phyloP scores from a whole-genome alignment of 202 grass and related monocot species.

The Carex sylvatica region DNA sequence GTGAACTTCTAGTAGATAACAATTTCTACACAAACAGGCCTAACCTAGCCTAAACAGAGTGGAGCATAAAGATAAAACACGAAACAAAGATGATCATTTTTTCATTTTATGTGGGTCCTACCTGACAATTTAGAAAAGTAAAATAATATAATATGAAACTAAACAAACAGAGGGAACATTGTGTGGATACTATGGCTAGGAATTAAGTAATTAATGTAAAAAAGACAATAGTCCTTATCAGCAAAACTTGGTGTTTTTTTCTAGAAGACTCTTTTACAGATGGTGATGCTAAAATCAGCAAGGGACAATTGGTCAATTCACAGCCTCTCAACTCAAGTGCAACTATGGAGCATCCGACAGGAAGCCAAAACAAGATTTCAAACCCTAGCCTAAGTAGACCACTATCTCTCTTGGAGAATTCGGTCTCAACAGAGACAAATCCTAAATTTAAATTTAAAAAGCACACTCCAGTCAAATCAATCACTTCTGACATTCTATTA shows the following conservation, averaged over 20 bases:
- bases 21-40: neutral
- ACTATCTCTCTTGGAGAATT: neutral
- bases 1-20: neutral
- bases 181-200: neutral
- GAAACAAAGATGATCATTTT: neutral
- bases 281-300: neutral
- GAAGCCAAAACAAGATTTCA: neutral
- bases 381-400: neutral
- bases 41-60: neutral
- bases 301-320: neutral
- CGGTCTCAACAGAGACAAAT: neutral
- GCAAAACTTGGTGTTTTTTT: neutral
- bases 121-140: neutral
- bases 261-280: neutral
- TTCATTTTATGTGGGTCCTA: neutral
- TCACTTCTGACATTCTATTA: neutral
- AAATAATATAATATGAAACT: neutral
- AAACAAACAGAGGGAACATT: neutral
- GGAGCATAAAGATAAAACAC: neutral
- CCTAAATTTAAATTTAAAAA: neutral
- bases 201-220: neutral
- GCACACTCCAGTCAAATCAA: conserved; percentile 13
- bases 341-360: neutral
- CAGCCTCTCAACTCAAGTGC: neutral
- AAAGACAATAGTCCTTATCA: neutral